phyloP scores from a whole-genome alignment of 495 filamentous ascomycete species.

The Trichocladium uniseriatum region DNA sequence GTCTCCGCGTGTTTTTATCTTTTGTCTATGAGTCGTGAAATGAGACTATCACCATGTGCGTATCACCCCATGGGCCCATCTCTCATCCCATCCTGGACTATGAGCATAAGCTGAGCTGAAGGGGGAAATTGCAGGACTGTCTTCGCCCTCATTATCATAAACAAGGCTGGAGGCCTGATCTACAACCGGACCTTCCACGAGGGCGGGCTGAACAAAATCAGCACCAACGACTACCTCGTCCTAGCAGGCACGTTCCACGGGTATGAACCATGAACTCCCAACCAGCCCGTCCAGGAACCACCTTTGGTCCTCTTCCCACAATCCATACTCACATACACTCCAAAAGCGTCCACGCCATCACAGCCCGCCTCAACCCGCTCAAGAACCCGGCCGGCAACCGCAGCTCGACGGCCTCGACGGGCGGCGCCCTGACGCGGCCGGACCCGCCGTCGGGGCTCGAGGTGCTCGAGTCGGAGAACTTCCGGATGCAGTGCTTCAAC shows the following conservation, averaged over 20 bases:
- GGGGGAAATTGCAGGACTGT: constrained; percentile 56
- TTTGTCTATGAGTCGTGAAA: constrained; percentile 1
- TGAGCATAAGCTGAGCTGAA: not conserved
- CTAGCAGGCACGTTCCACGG: constrained; percentile 98
- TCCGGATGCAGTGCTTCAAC: constrained; percentile 90
- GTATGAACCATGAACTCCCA: constrained; percentile 30
- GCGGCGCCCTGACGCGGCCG: constrained; percentile 43
- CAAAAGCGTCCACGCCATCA: constrained; percentile 77
- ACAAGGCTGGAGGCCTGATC: constrained; percentile 93
- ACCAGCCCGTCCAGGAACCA: too few species aligned
- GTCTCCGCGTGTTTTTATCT: not conserved
- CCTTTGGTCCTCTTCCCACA: constrained; percentile 8
- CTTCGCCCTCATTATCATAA: constrained; percentile 90
- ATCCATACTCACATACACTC: not conserved
- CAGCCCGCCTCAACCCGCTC: constrained; percentile 62
- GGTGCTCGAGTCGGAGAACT: constrained; percentile 80
- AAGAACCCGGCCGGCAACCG: constrained; percentile 23
- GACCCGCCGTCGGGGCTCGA: constrained; percentile 67
- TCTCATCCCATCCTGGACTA: not conserved
- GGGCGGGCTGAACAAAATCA: constrained; percentile 70
- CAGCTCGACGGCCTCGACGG: constrained; percentile 35
- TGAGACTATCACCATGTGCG: constrained; percentile 18
- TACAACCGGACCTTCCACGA: constrained; percentile 89
- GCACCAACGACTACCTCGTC: constrained; percentile 89
- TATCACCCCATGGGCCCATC: not conserved